Evolutionary conservation across 2,329 filamentous ascomycete genomes (phyloP), one percentile per base, ranked within the genome.

Genomic region (Claviceps sorghi): DNA sequence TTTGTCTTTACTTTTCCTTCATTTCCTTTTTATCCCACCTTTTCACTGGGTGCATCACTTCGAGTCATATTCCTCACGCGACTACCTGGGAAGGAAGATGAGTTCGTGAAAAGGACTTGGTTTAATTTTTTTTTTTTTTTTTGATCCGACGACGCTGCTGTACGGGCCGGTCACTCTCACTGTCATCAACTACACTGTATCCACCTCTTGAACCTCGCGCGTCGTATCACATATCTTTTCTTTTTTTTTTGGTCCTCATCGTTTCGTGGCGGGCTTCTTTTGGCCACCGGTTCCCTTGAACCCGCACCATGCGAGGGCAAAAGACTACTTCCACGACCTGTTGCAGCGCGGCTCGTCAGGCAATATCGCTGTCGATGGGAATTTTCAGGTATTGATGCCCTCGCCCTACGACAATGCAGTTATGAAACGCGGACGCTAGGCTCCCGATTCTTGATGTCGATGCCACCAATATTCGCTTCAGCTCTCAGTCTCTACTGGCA

Each of bases 401-500:
- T 40, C 19, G 10, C 30, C 32, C 22, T 22, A 11, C 17, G 44
- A 21, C n/a, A 13, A 19, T 34, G 6, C 19, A n/a, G n/a, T 21
- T 21, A 48, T 26, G 34, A 21, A 40, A 30, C 17, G 11, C 19
- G 34, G 47, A 30, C 19, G 30, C 30, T 17, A 21, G 4, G 21
- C 21, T n/a, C n/a, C 34, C 11, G n/a, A 48, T 11, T 19, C 8
- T 11, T n/a, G 26, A 40, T 41, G 22, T 21, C 36, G 36, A 38
- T 45, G 32, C 21, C 49, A 29, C 9, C 11, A 34, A 42, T n/a
- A 11, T 30, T 21, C 15, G 11, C 15, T 52, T 45, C 41, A 53
- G 46, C 32, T 53, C 44, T 58, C 58, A 60, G 59, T 61, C 59
- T 58, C 61, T 60, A 59, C 61, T 59, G 56, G 49, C 55, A 57